These are phyloP conservation scores for Apiospora phragmitis DNA, from an alignment of 2,329 filamentous ascomycete genomes.

Conservation along the genomic window DNA sequence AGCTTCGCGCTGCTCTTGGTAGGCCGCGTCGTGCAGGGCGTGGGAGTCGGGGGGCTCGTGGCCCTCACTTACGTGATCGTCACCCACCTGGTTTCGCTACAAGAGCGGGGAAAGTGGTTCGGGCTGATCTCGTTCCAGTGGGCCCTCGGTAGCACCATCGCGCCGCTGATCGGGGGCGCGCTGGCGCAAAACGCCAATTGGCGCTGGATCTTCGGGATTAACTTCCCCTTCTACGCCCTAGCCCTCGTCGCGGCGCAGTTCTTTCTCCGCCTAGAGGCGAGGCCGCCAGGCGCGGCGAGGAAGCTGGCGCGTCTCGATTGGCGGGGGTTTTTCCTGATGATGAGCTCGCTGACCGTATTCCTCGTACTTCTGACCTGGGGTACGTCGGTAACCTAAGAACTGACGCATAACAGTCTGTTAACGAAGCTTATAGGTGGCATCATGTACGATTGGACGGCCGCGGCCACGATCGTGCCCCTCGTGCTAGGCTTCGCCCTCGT, in stretches of 20 bases:
- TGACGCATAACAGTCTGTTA: neutral
- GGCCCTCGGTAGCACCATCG: slow-evolving; percentile 56
- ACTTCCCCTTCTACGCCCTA: slow-evolving; percentile 56
- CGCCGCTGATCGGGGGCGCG: slow-evolving; percentile 53
- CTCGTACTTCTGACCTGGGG: slow-evolving; percentile 40
- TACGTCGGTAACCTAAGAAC: neutral
- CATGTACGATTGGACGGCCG: slow-evolving; percentile 64
- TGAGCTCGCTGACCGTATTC: slow-evolving; percentile 34
- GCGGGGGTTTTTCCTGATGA: slow-evolving; percentile 61
- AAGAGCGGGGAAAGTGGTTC: slow-evolving; percentile 34
- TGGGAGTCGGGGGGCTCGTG: slow-evolving; percentile 15
- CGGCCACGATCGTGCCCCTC: slow-evolving; percentile 62
- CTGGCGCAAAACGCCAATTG: slow-evolving; percentile 53
- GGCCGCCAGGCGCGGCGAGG: slow-evolving; percentile 44
- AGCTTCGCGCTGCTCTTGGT: slow-evolving; percentile 42
- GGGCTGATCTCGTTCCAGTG: slow-evolving; percentile 26
- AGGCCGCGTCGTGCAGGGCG: slow-evolving; percentile 44
- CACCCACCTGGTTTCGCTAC: slow-evolving; percentile 39
- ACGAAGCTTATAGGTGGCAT: slow-evolving; percentile 57
- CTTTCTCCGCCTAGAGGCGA: slow-evolving; percentile 53
- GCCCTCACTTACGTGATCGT: slow-evolving; percentile 25
- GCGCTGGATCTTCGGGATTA: slow-evolving; percentile 68
- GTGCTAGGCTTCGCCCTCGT: slow-evolving; percentile 55
- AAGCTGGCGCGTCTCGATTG: slow-evolving; percentile 63
- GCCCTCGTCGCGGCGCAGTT: slow-evolving; percentile 48